A percentile compares a stretch with the other conserved stretches of the same genome.
Conservation (phyloP, 805 yeast species). For the Cyberlindnera galapagoensis region DNA sequence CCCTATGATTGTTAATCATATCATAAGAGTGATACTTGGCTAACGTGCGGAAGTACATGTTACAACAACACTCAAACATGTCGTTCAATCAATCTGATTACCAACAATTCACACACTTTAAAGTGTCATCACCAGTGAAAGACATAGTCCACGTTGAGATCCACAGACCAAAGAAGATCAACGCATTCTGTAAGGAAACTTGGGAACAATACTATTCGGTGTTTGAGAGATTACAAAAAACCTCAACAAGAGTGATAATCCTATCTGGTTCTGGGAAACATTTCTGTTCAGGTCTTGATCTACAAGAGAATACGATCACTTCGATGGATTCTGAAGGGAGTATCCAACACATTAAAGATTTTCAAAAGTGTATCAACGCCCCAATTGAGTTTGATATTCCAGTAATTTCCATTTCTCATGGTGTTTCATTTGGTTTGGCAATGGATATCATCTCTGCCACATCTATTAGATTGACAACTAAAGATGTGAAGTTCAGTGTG, state of each 20-base stretch:
- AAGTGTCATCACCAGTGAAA: constrained; percentile 13
- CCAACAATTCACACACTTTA: constrained; percentile 16
- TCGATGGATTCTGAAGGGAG: constrained; percentile 23
- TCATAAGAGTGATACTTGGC: no score
- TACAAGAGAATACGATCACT: constrained; percentile 27
- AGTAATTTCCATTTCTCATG: constrained; percentile 63
- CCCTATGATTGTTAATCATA: no score
- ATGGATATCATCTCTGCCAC: constrained; percentile 57
- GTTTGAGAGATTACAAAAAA: constrained; percentile 35
- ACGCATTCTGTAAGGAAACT: constrained; percentile 48
- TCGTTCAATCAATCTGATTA: constrained; percentile 1
- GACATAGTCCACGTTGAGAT: constrained; percentile 49
- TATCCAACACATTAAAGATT: constrained; percentile 38
- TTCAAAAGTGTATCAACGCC: constrained; percentile 50
- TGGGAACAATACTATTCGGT: constrained; percentile 53
- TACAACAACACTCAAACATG: no score
- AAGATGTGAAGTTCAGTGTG: constrained; percentile 48
- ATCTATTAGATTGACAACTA: constrained; percentile 49
- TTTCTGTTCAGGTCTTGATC: constrained; percentile 62
- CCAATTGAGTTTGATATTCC: constrained; percentile 47
- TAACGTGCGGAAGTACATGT: no score
- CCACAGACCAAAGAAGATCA: constrained; percentile 53
- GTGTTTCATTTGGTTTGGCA: constrained; percentile 59
- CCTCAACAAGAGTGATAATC: constrained; percentile 46
- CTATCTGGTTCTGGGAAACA: constrained; percentile 49